Percentiles rank a stretch among this genome's conserved stretches.
Conservation (phyloP, 148 eudicot genomes). For the Oxyria digyna region DNA sequence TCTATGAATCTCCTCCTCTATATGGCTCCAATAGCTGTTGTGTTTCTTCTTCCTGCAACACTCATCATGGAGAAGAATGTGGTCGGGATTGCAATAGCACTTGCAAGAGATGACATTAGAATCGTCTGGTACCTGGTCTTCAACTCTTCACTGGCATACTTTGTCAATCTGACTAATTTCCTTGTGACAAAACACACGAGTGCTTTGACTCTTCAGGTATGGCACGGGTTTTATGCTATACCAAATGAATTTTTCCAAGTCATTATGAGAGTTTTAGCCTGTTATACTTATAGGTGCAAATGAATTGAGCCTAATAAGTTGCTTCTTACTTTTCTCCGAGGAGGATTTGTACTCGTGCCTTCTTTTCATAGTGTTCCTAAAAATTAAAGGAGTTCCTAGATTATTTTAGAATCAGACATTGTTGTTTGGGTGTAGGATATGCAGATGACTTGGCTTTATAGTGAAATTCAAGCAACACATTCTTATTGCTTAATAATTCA, state of each 20-base stretch:
- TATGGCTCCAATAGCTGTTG: slow-evolving; percentile 42
- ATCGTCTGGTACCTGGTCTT: slow-evolving; percentile 29
- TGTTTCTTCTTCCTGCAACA: slow-evolving; percentile 32
- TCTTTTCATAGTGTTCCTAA: not conserved
- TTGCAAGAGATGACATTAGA: slow-evolving; percentile 23
- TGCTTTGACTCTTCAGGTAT: slow-evolving; percentile 36
- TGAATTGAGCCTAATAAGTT: not conserved
- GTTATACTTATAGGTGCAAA: not conserved
- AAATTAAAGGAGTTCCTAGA: too few relatives aligned
- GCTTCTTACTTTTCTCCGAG: not conserved
- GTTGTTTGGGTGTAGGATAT: not conserved
- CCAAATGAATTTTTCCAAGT: not conserved
- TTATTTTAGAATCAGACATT: not conserved
- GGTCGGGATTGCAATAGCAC: slow-evolving; percentile 27
- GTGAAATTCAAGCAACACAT: not conserved
- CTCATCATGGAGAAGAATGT: slow-evolving; percentile 30
- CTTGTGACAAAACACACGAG: slow-evolving; percentile 41
- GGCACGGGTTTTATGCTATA: not conserved
- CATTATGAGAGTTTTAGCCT: not conserved
- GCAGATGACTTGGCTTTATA: not conserved
- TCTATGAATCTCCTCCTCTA: slow-evolving; percentile 38
- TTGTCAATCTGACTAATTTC: slow-evolving; percentile 33
- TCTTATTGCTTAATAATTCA: not conserved
- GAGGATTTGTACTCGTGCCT: not conserved
- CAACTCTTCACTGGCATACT: slow-evolving; percentile 35